phyloP scores from a whole-genome alignment of 371 early-diverging fungal species.

The Mucor mucedo region DNA sequence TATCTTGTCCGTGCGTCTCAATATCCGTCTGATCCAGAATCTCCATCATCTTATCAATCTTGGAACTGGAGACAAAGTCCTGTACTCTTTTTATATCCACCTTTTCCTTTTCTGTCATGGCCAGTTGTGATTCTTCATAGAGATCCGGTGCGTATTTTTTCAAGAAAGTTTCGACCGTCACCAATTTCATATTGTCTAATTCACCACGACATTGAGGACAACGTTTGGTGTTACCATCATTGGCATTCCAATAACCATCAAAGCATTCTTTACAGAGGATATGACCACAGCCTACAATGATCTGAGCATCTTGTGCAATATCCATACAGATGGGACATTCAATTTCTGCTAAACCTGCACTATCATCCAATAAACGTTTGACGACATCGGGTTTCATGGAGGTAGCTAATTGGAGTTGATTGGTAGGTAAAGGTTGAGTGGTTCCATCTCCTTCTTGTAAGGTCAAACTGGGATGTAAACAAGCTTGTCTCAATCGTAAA shows the following conservation, averaged over 20 bases:
- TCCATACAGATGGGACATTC: slow-evolving; percentile 60
- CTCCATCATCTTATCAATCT: slow-evolving; percentile 59
- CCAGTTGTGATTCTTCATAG: slow-evolving; percentile 1
- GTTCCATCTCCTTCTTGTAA: slow-evolving; percentile 19
- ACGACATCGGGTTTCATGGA: slow-evolving; percentile 31
- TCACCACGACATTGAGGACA: slow-evolving; percentile 54
- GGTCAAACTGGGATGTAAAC: slow-evolving; percentile 47
- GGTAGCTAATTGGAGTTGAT: slow-evolving; percentile 15
- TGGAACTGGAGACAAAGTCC: slow-evolving; percentile 41
- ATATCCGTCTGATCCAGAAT: slow-evolving; percentile 40
- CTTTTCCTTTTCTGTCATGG: slow-evolving; percentile 12
- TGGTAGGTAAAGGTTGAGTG: slow-evolving; percentile 4
- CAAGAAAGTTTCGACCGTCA: slow-evolving; percentile 34
- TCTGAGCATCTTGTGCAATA: slow-evolving; percentile 38
- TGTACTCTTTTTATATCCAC: slow-evolving; percentile 6
- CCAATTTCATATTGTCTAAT: slow-evolving; percentile 17
- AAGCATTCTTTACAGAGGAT: slow-evolving; percentile 54
- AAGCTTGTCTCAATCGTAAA: slow-evolving; percentile 46
- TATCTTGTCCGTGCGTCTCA: slow-evolving; percentile 47
- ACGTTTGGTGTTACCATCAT: slow-evolving; percentile 23
- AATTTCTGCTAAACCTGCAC: slow-evolving; percentile 18
- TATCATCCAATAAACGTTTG: slow-evolving; percentile 27
- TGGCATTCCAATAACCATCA: slow-evolving; percentile 32
- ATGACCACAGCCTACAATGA: slow-evolving; percentile 46
- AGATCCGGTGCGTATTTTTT: slow-evolving; percentile 35